Base-by-base conservation (phyloP, 2,329 filamentous ascomycete genomes). In the Lanzia echinophila region DNA sequence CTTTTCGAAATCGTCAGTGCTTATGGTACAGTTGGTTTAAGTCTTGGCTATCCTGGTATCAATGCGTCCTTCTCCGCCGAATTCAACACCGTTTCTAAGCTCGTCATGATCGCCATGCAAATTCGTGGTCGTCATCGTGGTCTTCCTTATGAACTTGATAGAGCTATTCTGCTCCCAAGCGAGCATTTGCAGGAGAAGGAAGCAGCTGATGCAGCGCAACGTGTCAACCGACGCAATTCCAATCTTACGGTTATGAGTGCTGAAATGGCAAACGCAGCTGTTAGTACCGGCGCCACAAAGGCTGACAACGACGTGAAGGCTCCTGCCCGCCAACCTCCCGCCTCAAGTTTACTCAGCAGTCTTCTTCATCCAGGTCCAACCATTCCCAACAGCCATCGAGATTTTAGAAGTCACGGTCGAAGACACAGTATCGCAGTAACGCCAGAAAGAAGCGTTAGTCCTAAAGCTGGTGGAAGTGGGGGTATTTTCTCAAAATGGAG, bases 11-110 rank as follows among this genome's bases (percentile, higher is more conserved):
- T 95, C 45, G 83, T 96, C 57, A 92, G 87, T 54, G 90, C 90
- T 1, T 96, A 96, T 65, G 95, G 94, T 58, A 99, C 94, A 1
- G 94, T 99, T 24, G 94, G 94, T 0, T 73, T 99, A 54, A 92
- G 86, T 47, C 78, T 99, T 15, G 94, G 94, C 6, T 96, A 92
- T 58, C 77, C 87, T 0, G 75, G 72, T 19, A 77, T 83, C 68
- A 87, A 96, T 69, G 79, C 90, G 0, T 90, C 88, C 0, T 90
- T 99, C 60, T 90, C 83, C 32, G 86, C 81, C 0, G 82, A 96
- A 62, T 96, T 99, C 69, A 82, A 78, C 12, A 78, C 84, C 20
- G 60, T 69, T n/a, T 62, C 62, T 12, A 87, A 87, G 65, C 76
- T 87, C 1, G 78, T 87, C 59, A 81, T 87, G 50, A 77, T 86